Conservation (phyloP, 208 protist species). For the Naegleria fowleri region DNA sequence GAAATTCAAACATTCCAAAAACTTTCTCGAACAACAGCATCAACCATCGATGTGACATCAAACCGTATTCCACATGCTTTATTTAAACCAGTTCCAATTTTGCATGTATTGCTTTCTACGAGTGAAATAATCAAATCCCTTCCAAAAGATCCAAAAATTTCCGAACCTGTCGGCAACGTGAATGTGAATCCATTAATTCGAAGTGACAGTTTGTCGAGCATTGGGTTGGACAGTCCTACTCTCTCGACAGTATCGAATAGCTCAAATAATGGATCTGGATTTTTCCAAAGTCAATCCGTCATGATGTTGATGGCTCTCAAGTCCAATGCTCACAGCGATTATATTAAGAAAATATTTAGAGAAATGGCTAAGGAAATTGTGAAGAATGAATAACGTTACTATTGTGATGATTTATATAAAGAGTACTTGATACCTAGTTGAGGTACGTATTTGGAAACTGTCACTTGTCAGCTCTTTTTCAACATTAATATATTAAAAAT, state of each 20-base stretch:
- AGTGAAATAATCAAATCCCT: neutral
- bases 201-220: no score
- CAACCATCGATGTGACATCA: no score
- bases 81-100: neutral
- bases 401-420: no score
- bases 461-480: no score
- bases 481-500: no score
- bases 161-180: no score
- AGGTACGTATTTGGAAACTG: no score
- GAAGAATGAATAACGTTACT: neutral
- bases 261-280: neutral
- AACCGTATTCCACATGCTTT: neutral
- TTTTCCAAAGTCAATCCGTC: neutral
- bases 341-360: neutral
- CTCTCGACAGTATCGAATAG: neutral
- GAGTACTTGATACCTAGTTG: no score
- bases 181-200: no score
- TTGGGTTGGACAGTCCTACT: neutral
- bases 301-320: neutral
- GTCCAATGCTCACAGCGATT: neutral
- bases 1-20: conserved; percentile 6
- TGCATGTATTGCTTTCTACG: neutral
- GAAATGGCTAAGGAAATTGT: neutral
- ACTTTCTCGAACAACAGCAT: neutral
- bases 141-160: neutral